These are phyloP conservation scores for Arxiozyma slooffiae DNA, from an alignment of 1,139 yeast species.

Conservation along the genomic window DNA sequence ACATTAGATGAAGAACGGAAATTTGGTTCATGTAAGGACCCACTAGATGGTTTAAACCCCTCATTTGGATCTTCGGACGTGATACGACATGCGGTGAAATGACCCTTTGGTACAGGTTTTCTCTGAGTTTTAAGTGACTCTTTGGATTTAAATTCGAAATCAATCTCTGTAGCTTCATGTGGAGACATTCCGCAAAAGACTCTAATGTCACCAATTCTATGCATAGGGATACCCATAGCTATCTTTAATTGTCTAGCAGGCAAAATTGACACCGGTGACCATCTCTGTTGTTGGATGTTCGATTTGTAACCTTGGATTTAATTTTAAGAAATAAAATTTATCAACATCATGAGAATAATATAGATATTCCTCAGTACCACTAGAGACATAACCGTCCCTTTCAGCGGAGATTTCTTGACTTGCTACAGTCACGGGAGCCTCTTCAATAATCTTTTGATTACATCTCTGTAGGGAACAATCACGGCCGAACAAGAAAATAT, in stretches of 20 bases:
- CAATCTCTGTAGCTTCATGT: conserved; percentile 80
- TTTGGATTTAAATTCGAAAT: conserved; percentile 74
- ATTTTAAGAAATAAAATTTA: conserved; percentile 88
- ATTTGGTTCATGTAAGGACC: conserved; percentile 88
- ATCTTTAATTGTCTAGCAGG: conserved; percentile 98
- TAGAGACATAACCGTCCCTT: conserved; percentile 98
- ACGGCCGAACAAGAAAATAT: conserved; percentile 87
- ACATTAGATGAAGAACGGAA: conserved; percentile 95
- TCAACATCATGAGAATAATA: conserved; percentile 91
- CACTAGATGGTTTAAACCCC: conserved; percentile 97
- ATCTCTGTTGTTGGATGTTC: conserved; percentile 99
- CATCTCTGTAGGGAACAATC: conserved; percentile 97
- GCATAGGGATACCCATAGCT: conserved; percentile 98
- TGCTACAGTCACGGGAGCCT: conserved; percentile 94
- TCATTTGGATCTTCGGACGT: conserved; percentile 98
- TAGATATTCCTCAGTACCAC: conserved; percentile 96
- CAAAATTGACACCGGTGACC: conserved; percentile 95
- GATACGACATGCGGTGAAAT: conserved; percentile 97
- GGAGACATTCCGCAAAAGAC: conserved; percentile 93
- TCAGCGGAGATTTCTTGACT: conserved; percentile 70
- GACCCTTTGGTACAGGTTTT: conserved; percentile 92
- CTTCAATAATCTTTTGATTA: conserved; percentile 93
- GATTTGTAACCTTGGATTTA: conserved; percentile 96
- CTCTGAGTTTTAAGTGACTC: conserved; percentile 71
- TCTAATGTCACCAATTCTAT: conserved; percentile 87